Percentiles rank a stretch among this genome's conserved stretches.
Evolutionary conservation across 2,329 filamentous ascomycete species (phyloP).

Genomic region (Aureobasidium subglaciale): DNA sequence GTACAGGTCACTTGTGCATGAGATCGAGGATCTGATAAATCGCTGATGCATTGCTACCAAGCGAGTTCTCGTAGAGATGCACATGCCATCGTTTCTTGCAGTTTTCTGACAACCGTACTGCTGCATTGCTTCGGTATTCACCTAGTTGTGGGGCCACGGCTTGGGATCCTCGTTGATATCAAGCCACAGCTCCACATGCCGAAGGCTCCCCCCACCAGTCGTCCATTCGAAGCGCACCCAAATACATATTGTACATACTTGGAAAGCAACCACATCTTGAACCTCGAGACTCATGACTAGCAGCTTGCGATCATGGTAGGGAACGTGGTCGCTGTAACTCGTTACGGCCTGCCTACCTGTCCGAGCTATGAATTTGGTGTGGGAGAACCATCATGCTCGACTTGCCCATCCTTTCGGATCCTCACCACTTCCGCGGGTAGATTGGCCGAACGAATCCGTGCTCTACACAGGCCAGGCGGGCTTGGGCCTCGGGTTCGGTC

Average conservation of each 20-base stretch:
- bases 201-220: conserved; percentile 1
- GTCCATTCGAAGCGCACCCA: neutral
- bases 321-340: neutral
- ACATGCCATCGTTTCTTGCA: neutral
- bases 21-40: neutral
- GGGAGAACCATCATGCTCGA: too few species aligned
- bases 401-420: neutral
- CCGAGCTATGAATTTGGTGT: too few species aligned
- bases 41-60: neutral
- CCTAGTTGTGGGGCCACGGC: neutral
- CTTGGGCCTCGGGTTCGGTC: neutral
- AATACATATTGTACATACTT: neutral
- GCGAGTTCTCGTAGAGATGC: neutral
- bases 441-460: neutral
- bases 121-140: neutral
- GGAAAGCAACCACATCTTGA: neutral
- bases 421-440: neutral
- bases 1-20: neutral
- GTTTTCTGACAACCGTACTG: neutral
- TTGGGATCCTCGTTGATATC: neutral
- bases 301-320: too few species aligned
- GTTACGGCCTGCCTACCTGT: too few species aligned
- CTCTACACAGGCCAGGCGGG: neutral
- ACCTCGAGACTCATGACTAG: neutral
- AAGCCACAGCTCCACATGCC: conserved; percentile 11